Evolutionary conservation across 345 rosid species (phyloP).

Genomic region (Citrus cavaleriei): DNA sequence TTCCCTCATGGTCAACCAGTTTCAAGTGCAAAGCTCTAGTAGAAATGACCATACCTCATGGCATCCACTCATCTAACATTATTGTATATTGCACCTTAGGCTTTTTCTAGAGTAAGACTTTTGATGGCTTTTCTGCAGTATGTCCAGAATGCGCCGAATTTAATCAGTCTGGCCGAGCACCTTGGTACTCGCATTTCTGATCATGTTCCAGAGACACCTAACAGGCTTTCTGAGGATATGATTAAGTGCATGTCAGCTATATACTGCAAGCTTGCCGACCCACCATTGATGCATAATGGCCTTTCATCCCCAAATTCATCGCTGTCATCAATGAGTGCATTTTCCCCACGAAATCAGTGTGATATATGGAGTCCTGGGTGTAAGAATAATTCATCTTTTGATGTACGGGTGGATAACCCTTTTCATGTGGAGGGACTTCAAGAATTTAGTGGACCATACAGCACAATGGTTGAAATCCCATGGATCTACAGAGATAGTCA

Average conservation of each 20-base stretch:
- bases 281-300: slow-evolving; percentile 58
- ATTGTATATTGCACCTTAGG: not conserved
- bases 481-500: slow-evolving; percentile 77
- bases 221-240: slow-evolving; percentile 96
- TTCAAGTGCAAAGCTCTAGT: not conserved
- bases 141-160: slow-evolving; percentile 58
- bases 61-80: not conserved
- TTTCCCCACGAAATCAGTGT: slow-evolving; percentile 68
- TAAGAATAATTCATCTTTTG: slow-evolving; percentile 73
- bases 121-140: slow-evolving; percentile 43
- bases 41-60: not conserved
- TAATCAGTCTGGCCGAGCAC: slow-evolving; percentile 93
- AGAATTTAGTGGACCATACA: slow-evolving; percentile 93
- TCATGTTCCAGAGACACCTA: slow-evolving; percentile 86
- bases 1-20: not conserved
- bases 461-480: slow-evolving; percentile 80
- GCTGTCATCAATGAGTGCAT: slow-evolving; percentile 57
- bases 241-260: slow-evolving; percentile 86
- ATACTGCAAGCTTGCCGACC: slow-evolving; percentile 87
- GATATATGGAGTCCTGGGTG: slow-evolving; percentile 86
- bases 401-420: slow-evolving; percentile 71
- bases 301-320: slow-evolving; percentile 84
- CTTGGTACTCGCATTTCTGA: slow-evolving; percentile 86
- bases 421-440: slow-evolving; percentile 84
- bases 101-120: slow-evolving; percentile 13